phyloP scores from a whole-genome alignment of 2,329 filamentous ascomycete genomes.

The Ceratocystis papillata region DNA sequence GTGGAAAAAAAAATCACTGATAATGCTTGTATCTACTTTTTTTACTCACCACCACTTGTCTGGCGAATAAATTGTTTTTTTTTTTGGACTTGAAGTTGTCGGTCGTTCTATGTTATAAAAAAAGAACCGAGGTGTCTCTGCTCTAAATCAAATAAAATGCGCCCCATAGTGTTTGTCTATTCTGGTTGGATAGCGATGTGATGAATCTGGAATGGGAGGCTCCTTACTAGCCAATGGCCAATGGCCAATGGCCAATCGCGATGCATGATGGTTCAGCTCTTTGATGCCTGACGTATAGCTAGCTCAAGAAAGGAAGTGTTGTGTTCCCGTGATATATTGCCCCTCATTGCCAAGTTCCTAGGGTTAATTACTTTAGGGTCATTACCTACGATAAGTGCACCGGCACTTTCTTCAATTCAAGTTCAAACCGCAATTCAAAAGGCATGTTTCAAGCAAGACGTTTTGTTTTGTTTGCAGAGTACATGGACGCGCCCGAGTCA shows the following conservation, averaged over 20 bases:
- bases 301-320: not conserved
- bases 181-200: constrained; percentile 1
- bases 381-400: too few species aligned
- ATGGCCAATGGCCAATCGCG: not conserved
- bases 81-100: too few species aligned
- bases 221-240: constrained; percentile 2
- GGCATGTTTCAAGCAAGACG: not conserved
- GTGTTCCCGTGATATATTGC: constrained; percentile 2
- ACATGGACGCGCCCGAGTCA: not conserved
- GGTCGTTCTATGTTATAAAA: not conserved
- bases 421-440: too few species aligned
- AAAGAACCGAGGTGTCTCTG: not conserved
- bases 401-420: too few species aligned
- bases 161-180: not conserved
- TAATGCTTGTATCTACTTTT: not conserved
- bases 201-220: constrained; percentile 1
- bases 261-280: not conserved
- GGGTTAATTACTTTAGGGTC: constrained; percentile 5
- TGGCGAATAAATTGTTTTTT: too few species aligned
- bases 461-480: not conserved
- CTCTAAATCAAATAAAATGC: not conserved
- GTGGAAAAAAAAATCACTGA: not conserved
- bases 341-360: not conserved
- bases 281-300: not conserved
- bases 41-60: not conserved